A percentile compares a stretch with the other conserved stretches of the same genome.
Evolutionary conservation across 2,329 filamentous ascomycete species (phyloP).

Genomic region (Rugonectria rugulosa): DNA sequence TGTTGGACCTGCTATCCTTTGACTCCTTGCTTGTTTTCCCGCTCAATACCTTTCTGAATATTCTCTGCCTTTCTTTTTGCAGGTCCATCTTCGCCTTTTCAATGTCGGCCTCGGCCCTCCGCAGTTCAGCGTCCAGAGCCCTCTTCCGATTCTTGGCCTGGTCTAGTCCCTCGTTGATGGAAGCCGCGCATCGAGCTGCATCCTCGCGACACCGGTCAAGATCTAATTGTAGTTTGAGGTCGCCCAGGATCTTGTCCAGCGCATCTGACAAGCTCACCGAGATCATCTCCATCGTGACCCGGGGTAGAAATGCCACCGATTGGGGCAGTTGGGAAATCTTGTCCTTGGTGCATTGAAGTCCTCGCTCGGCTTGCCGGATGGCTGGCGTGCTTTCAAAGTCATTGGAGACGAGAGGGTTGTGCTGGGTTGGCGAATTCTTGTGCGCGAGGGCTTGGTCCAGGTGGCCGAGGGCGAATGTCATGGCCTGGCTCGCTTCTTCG

Average conservation of each 20-base stretch:
- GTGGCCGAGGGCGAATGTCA: conserved; percentile 45
- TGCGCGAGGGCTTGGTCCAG: conserved; percentile 51
- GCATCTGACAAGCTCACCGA: not conserved
- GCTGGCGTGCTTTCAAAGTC: conserved; percentile 21
- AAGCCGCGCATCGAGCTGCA: conserved; percentile 44
- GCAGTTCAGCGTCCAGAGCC: conserved; percentile 43
- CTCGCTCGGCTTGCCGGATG: not conserved
- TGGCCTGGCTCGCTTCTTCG: conserved; percentile 43
- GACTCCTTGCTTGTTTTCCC: conserved; percentile 2
- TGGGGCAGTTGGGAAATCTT: conserved; percentile 8
- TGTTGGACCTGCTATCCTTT: not conserved
- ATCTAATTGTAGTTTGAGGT: conserved; percentile 60
- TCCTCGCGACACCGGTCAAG: conserved; percentile 54
- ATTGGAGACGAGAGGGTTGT: conserved; percentile 45
- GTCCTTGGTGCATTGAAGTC: not conserved
- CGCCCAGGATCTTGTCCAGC: conserved; percentile 44
- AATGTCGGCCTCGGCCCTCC: conserved; percentile 39
- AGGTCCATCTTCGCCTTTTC: conserved; percentile 47
- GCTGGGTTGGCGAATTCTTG: conserved; percentile 48
- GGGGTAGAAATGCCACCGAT: conserved; percentile 7
- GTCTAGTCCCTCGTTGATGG: conserved; percentile 42
- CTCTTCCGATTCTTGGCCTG: conserved; percentile 42
- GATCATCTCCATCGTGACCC: conserved; percentile 4
- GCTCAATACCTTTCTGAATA: conserved; percentile 37
- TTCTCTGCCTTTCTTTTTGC: conserved; percentile 53